phyloP scores from a whole-genome alignment of 306 rosid genomes.

The Sesbania bispinosa region DNA sequence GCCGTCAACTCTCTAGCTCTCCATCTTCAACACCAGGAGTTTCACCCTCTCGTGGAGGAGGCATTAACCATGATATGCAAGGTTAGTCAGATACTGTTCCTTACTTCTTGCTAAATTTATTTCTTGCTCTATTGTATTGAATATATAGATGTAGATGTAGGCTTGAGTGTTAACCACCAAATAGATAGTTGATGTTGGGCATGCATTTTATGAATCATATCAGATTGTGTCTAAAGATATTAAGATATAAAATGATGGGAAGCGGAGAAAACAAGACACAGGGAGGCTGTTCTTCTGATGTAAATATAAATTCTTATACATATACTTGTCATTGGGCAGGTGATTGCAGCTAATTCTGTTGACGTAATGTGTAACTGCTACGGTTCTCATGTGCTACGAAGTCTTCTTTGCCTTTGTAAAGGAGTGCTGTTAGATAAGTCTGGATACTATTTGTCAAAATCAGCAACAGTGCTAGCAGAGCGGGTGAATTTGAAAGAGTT shows the following conservation, averaged over 20 bases:
- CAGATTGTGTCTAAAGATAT: not conserved
- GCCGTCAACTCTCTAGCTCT: constrained; percentile 57
- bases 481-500: constrained; percentile 58
- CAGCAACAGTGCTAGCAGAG: constrained; percentile 55
- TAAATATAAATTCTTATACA: not conserved
- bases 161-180: too few relatives aligned
- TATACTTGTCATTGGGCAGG: constrained; percentile 45
- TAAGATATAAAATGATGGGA: not conserved
- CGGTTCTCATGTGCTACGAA: constrained; percentile 90
- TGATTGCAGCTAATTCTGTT: constrained; percentile 50
- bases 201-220: not conserved
- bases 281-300: not conserved
- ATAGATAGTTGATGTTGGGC: not conserved
- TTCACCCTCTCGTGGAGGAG: constrained; percentile 49
- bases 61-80: constrained; percentile 64
- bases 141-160: not conserved
- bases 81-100: constrained; percentile 32
- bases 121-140: not conserved
- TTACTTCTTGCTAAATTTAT: not conserved
- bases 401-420: constrained; percentile 76
- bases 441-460: constrained; percentile 49
- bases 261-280: not conserved
- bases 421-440: constrained; percentile 58
- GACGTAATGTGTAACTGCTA: constrained; percentile 76
- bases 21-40: constrained; percentile 58